Evolutionary conservation across 2,329 filamentous ascomycete species (phyloP).

Genomic region (Trichoderma cornu-damae): DNA sequence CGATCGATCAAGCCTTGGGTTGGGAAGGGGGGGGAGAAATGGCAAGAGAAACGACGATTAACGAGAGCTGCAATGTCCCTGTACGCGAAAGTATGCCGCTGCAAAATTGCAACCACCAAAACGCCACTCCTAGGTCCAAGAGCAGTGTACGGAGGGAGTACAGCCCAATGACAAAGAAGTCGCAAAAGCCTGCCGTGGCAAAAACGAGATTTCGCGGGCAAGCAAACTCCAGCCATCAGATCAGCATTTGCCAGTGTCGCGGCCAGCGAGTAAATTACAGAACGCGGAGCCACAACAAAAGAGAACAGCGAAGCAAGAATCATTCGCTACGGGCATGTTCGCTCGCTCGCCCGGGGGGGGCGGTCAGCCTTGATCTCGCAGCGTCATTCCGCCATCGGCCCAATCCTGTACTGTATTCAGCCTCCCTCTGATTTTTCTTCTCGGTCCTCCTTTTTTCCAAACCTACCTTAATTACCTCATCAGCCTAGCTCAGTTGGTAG

Average conservation of each 20-base stretch:
- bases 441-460: background rate
- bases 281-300: background rate
- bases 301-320: background rate
- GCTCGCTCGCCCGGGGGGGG: background rate
- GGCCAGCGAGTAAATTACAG: constrained; percentile 9
- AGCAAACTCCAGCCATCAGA: background rate
- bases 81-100: background rate
- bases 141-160: background rate
- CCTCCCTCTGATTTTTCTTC: background rate
- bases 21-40: background rate
- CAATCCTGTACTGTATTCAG: constrained; percentile 2
- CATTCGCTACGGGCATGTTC: no score
- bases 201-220: background rate
- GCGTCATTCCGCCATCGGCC: constrained; percentile 8
- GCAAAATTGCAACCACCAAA: background rate
- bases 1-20: constrained; percentile 10
- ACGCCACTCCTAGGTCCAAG: background rate
- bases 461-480: constrained; percentile 15
- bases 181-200: background rate
- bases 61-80: background rate
- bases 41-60: constrained; percentile 5
- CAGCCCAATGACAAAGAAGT: no score
- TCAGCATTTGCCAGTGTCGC: background rate
- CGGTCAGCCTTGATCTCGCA: constrained; percentile 1
- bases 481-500: constrained; percentile 11